Percentiles rank a stretch among this genome's conserved stretches.
These are phyloP conservation scores for Ambrosia trifida DNA, from an alignment of 129 eudicot species.

Conservation along the genomic window DNA sequence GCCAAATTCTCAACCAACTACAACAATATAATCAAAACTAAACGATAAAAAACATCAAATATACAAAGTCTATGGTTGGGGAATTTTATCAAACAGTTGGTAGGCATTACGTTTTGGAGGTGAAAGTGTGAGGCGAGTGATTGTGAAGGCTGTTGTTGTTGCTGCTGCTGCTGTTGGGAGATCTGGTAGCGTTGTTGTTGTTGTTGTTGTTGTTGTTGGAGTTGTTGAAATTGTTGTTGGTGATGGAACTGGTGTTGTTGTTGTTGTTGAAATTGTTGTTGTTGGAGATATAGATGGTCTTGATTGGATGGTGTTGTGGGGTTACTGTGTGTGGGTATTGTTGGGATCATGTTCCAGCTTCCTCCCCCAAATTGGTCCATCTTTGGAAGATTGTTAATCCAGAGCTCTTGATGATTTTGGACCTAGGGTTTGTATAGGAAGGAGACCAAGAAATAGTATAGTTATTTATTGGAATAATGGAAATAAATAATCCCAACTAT, in stretches of 20 bases:
- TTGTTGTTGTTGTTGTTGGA: conserved; percentile 32
- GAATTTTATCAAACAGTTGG: not conserved
- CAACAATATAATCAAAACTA: not conserved
- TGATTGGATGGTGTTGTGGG: conserved; percentile 85
- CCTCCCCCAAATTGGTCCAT: conserved; percentile 81
- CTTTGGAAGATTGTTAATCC: not conserved
- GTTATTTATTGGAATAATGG: no score
- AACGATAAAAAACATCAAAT: not conserved
- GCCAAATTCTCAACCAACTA: conserved; percentile 98
- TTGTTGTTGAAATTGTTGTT: conserved; percentile 41
- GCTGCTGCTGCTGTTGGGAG: conserved; percentile 45
- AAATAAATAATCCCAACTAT: no score
- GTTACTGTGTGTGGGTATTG: conserved; percentile 65
- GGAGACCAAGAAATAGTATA: no score
- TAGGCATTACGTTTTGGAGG: conserved; percentile 55
- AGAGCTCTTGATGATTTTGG: not conserved
- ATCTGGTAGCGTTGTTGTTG: conserved; percentile 43
- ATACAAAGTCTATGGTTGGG: not conserved
- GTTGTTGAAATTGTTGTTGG: conserved; percentile 43
- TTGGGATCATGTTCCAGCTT: conserved; percentile 85
- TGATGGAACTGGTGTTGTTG: conserved; percentile 42
- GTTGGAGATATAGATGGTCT: conserved; percentile 61
- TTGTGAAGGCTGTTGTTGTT: conserved; percentile 51
- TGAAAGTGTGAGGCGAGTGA: conserved; percentile 97
- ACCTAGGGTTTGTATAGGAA: conserved; percentile 16